A percentile compares a stretch with the other conserved stretches of the same genome.
These are phyloP conservation scores for Hippophae tibetana DNA, from an alignment of 306 rosid genomes.

Conservation along the genomic window DNA sequence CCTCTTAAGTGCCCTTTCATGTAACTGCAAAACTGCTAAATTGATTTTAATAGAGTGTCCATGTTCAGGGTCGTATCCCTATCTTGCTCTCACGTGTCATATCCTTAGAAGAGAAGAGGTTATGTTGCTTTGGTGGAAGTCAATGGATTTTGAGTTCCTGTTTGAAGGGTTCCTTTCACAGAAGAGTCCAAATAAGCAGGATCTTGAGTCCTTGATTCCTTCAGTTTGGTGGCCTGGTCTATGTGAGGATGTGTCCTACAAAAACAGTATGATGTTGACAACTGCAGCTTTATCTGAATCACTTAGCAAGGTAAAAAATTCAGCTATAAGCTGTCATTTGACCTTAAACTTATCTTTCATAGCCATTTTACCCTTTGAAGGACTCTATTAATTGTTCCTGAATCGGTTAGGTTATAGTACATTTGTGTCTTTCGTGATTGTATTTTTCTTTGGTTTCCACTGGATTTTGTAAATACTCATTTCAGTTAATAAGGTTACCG, in stretches of 20 bases:
- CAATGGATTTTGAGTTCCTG: slow-evolving; percentile 68
- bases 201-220: slow-evolving; percentile 87
- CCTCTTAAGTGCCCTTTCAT: slow-evolving; percentile 60
- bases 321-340: slow-evolving; percentile 14
- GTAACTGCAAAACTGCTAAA: slow-evolving; percentile 56
- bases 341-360: not conserved
- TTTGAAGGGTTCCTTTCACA: slow-evolving; percentile 87
- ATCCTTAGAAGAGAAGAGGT: slow-evolving; percentile 66
- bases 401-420: too few relatives aligned
- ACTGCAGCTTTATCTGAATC: slow-evolving; percentile 82
- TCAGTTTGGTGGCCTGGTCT: slow-evolving; percentile 98
- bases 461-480: not conserved
- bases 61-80: slow-evolving; percentile 82
- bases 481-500: slow-evolving; percentile 9
- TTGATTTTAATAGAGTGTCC: slow-evolving; percentile 69
- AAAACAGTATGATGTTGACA: slow-evolving; percentile 71
- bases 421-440: too few relatives aligned
- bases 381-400: too few relatives aligned
- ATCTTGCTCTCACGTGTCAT: slow-evolving; percentile 80
- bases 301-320: slow-evolving; percentile 52
- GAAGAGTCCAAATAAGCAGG: slow-evolving; percentile 81
- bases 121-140: slow-evolving; percentile 97
- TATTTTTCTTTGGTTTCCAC: too few relatives aligned
- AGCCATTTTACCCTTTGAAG: too few relatives aligned
- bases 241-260: slow-evolving; percentile 62